These are phyloP conservation scores for Phytophthora ohioensis DNA, from an alignment of 352 stramenopile species.

Conservation along the genomic window DNA sequence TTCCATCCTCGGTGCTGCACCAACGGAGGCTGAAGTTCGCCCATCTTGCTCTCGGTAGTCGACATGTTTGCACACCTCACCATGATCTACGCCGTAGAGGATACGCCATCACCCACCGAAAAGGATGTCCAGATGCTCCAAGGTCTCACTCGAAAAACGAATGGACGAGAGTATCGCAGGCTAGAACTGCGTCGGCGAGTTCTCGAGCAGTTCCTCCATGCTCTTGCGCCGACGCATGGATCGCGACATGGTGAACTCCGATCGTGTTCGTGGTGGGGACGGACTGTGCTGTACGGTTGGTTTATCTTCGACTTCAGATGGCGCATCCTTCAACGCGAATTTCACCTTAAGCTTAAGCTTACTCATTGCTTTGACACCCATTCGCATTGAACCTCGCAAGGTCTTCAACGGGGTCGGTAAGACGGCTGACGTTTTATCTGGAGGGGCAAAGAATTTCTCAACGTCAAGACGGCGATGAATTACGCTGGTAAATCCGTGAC, in stretches of 20 bases:
- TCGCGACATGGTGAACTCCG: conserved; percentile 17
- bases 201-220: conserved; percentile 46
- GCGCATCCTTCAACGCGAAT: conserved; percentile 24
- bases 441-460: conserved; percentile 53
- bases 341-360: conserved; percentile 6
- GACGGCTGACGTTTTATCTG: conserved; percentile 5
- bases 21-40: conserved; percentile 1
- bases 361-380: background rate
- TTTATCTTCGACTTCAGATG: conserved; percentile 9
- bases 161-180: background rate
- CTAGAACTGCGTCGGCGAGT: conserved; percentile 12
- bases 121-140: background rate
- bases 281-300: conserved; percentile 11
- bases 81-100: background rate
- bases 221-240: conserved; percentile 73
- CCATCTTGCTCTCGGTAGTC: conserved; percentile 5
- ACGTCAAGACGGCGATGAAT: conserved; percentile 63
- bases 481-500: conserved; percentile 58
- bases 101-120: conserved; percentile 10
- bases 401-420: conserved; percentile 19
- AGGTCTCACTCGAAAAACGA: conserved; percentile 4
- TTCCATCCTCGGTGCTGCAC: background rate
- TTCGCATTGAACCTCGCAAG: background rate
- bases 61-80: background rate
- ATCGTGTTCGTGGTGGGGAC: conserved; percentile 7